These are phyloP conservation scores for Termitomyces sp. DNA, from an alignment of 1,284 basidiomycete species.

Conservation along the genomic window DNA sequence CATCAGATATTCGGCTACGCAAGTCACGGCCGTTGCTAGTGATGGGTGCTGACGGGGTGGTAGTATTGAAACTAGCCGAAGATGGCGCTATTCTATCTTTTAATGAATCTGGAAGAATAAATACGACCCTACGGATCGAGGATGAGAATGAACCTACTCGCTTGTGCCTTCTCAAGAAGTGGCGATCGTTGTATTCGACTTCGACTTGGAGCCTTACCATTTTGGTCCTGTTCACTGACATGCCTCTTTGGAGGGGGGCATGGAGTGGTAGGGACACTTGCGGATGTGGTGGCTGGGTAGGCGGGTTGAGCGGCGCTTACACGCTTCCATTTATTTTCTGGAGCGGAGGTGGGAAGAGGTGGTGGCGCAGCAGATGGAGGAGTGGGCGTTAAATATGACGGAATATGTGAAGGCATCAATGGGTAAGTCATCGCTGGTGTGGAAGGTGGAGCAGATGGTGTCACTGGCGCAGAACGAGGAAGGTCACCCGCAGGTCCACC, in stretches of 20 bases:
- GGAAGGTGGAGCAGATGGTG: constrained; percentile 25
- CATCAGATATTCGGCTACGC: constrained; percentile 14
- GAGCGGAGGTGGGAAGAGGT: constrained; percentile 6
- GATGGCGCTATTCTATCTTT: constrained; percentile 14
- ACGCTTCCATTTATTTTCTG: constrained; percentile 24
- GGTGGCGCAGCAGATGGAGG: constrained; percentile 26
- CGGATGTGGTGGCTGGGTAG: background rate
- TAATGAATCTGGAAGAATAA: constrained; percentile 5
- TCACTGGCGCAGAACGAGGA: constrained; percentile 8
- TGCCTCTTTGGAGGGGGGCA: background rate
- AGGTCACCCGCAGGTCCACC: background rate
- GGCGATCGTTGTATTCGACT: background rate
- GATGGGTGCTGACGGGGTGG: background rate
- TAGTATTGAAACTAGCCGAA: background rate
- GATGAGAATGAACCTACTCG: constrained; percentile 6
- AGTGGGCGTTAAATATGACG: constrained; percentile 26
- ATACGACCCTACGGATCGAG: background rate
- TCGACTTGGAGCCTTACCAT: background rate
- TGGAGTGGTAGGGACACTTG: background rate
- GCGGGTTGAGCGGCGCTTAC: constrained; percentile 15
- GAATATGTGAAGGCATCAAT: no score
- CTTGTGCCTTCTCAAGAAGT: constrained; percentile 5
- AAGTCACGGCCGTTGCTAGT: constrained; percentile 13
- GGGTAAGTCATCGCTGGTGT: constrained; percentile 21
- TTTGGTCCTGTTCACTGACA: background rate